These are phyloP conservation scores for Aspergillus floridensis DNA, from an alignment of 2,329 filamentous ascomycete species.

Conservation along the genomic window DNA sequence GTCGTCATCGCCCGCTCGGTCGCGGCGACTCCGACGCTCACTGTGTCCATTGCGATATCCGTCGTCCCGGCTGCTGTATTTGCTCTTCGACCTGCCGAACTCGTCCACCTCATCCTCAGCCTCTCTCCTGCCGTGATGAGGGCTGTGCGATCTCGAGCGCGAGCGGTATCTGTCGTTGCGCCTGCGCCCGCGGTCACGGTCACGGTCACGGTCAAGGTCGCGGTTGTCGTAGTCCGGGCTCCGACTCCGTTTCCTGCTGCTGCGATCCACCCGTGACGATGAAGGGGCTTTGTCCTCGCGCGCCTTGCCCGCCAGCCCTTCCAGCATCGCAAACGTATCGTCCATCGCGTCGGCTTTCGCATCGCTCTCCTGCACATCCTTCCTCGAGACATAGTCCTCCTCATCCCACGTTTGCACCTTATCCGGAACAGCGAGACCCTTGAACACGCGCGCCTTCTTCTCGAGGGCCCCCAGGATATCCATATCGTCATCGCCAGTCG, in stretches of 20 bases:
- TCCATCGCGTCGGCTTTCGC: constrained; percentile 69
- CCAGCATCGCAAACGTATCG: constrained; percentile 88
- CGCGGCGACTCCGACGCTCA: constrained; percentile 41
- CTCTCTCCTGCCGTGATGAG: constrained; percentile 42
- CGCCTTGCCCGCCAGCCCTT: constrained; percentile 72
- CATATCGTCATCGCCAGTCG: constrained; percentile 44
- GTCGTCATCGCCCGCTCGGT: constrained; percentile 51
- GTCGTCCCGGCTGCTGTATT: constrained; percentile 34
- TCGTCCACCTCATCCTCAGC: constrained; percentile 57
- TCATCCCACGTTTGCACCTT: constrained; percentile 59
- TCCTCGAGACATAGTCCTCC: constrained; percentile 42
- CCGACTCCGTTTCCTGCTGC: constrained; percentile 53
- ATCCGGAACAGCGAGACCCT: constrained; percentile 82
- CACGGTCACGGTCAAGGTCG: constrained; percentile 43
- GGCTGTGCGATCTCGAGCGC: constrained; percentile 52
- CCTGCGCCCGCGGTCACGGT: constrained; percentile 48
- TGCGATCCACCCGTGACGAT: constrained; percentile 32
- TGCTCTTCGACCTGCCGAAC: constrained; percentile 52
- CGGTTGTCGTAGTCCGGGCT: constrained; percentile 52
- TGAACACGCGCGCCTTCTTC: constrained; percentile 84
- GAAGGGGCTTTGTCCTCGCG: constrained; percentile 33
- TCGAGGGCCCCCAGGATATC: constrained; percentile 51
- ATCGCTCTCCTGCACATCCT: constrained; percentile 34
- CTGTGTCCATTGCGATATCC: constrained; percentile 45
- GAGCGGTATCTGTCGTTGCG: constrained; percentile 46